Percentiles rank a stretch among this genome's conserved stretches.
These are phyloP conservation scores for Davidsoniella australis DNA, from an alignment of 2,329 filamentous ascomycete species.

Conservation along the genomic window DNA sequence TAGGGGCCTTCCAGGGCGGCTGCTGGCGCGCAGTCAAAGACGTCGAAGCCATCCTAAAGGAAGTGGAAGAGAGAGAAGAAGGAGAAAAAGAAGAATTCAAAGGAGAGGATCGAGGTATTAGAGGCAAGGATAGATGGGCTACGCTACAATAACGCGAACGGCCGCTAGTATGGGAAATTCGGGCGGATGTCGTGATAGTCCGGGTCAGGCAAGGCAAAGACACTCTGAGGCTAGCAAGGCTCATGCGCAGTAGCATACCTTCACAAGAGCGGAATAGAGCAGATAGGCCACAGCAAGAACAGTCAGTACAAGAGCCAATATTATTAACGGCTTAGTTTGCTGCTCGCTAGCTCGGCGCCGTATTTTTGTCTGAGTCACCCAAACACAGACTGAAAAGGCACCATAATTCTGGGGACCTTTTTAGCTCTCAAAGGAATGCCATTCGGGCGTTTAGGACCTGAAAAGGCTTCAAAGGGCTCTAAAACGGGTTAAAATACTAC, in stretches of 20 bases:
- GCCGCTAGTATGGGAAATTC: neutral
- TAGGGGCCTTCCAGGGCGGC: slow-evolving; percentile 11
- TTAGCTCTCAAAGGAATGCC: neutral
- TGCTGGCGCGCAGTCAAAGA: slow-evolving; percentile 9
- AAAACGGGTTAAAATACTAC: too few species aligned
- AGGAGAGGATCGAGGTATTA: neutral
- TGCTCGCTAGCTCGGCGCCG: neutral
- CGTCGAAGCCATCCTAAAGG: slow-evolving; percentile 9
- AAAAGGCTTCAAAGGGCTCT: neutral
- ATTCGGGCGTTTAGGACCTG: neutral
- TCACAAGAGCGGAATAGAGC: too few species aligned
- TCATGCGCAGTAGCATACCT: slow-evolving; percentile 5
- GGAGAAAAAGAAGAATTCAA: neutral
- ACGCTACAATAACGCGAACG: neutral
- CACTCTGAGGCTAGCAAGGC: neutral
- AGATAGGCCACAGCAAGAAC: neutral
- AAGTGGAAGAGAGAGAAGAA: neutral
- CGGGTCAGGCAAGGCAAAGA: neutral
- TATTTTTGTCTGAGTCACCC: slow-evolving; percentile 7
- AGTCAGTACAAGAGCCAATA: too few species aligned
- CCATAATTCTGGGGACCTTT: neutral
- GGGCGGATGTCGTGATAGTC: neutral
- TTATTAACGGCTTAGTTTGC: neutral
- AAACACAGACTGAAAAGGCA: neutral
- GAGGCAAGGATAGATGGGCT: neutral